Conservation (phyloP, 129 eudicot genomes). For the Solidago caesia region DNA sequence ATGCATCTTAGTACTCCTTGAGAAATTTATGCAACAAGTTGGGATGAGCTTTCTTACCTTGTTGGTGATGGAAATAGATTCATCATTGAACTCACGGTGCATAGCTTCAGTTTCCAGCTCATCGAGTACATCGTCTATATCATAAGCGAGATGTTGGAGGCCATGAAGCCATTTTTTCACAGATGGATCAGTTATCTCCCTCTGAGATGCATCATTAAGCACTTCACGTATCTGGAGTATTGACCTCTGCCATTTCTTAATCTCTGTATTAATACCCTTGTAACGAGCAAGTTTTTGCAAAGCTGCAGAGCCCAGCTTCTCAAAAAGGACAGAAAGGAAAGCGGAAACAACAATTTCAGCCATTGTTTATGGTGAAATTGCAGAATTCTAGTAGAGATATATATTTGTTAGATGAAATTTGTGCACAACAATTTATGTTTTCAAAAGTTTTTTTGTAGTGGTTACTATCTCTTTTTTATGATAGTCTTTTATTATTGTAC, state of each 20-base stretch:
- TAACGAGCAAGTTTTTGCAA: neutral
- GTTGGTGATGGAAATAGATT: too few species aligned
- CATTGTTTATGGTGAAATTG: neutral
- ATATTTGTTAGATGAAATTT: too few species aligned
- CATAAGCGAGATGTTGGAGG: constrained; percentile 13
- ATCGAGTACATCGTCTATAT: constrained; percentile 7
- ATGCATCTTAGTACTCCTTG: too few species aligned
- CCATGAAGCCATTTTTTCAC: constrained; percentile 6
- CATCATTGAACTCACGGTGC: too few species aligned
- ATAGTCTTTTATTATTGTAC: too few species aligned
- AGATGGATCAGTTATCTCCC: constrained; percentile 12
- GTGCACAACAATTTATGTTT: too few species aligned
- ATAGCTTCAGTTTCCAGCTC: neutral
- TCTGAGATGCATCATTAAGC: constrained; percentile 19
- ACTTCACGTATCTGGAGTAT: neutral
- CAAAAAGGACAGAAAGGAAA: neutral
- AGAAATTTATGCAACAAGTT: too few species aligned
- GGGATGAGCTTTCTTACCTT: too few species aligned
- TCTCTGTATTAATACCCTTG: neutral
- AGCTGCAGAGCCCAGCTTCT: neutral
- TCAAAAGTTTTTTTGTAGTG: too few species aligned
- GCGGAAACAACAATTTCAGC: neutral
- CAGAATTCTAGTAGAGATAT: too few species aligned
- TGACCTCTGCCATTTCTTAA: constrained; percentile 1
- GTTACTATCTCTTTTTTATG: too few species aligned